Conservation (phyloP, 225 moss, liverwort and hornwort species). For the Pseudoscleropodium purum region DNA sequence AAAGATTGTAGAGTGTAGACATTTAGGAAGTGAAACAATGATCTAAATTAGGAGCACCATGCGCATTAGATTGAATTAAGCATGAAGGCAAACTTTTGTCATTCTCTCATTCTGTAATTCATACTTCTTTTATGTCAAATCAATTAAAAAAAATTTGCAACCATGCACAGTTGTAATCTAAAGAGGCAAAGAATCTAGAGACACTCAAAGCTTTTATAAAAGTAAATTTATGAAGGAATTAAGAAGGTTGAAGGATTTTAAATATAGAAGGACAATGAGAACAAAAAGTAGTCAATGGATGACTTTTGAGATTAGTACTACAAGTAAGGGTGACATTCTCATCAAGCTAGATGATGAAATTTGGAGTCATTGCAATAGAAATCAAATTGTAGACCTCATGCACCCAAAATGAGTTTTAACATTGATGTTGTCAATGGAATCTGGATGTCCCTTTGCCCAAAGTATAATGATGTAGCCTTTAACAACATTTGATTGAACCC, state of each 20-base stretch:
- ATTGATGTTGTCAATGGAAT: too few species aligned
- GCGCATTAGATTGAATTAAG: background rate
- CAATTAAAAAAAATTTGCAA: background rate
- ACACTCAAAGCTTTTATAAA: background rate
- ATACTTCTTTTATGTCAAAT: background rate
- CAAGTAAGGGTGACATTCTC: too few species aligned
- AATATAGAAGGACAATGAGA: rapidly evolving
- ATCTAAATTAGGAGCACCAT: background rate
- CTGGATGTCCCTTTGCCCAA: too few species aligned
- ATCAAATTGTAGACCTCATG: too few species aligned
- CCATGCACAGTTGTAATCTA: background rate
- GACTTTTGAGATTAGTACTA: background rate
- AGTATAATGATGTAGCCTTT: too few species aligned
- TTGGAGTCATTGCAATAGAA: too few species aligned
- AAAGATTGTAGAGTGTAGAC: background rate
- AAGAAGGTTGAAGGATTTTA: background rate
- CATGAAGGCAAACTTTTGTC: too few species aligned
- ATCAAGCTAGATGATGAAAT: too few species aligned
- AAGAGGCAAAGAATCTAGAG: background rate
- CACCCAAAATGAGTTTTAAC: too few species aligned
- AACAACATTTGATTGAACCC: too few species aligned
- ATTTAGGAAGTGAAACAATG: background rate
- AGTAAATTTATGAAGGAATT: background rate
- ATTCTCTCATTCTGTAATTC: background rate
- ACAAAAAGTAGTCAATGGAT: background rate